Evolutionary conservation across 371 early-diverging fungal species (phyloP).

Genomic region (Basidiobolus heterosporus): DNA sequence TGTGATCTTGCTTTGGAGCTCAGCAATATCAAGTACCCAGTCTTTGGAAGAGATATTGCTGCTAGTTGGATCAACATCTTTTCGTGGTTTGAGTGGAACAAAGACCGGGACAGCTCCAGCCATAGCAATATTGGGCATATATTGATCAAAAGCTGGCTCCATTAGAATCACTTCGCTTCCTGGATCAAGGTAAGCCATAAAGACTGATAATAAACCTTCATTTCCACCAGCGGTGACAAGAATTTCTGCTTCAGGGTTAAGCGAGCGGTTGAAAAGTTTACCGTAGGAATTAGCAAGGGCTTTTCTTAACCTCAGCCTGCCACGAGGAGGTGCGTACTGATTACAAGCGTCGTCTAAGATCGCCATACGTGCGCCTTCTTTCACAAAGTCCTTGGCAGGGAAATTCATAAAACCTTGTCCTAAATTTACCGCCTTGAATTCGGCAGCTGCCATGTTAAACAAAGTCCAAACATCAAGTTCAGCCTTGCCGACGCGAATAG

Average conservation of each 20-base stretch:
- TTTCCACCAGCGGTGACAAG: constrained; percentile 85
- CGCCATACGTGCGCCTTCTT: constrained; percentile 59
- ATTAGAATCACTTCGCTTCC: constrained; percentile 82
- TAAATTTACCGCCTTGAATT: constrained; percentile 79
- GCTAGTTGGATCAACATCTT: constrained; percentile 29
- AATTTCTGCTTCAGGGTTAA: constrained; percentile 71
- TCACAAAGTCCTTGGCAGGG: constrained; percentile 72
- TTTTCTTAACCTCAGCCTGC: constrained; percentile 30
- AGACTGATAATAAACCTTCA: constrained; percentile 37
- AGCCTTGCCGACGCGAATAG: background rate
- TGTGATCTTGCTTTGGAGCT: constrained; percentile 62
- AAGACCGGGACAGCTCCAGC: constrained; percentile 77
- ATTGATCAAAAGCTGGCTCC: constrained; percentile 90
- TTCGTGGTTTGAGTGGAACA: constrained; percentile 52
- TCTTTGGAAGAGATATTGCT: constrained; percentile 25
- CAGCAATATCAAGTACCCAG: constrained; percentile 74
- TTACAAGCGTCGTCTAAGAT: constrained; percentile 41
- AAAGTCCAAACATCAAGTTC: constrained; percentile 63
- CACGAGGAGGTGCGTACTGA: constrained; percentile 76
- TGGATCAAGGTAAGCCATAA: constrained; percentile 27
- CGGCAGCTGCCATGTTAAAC: constrained; percentile 69
- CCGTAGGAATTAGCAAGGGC: constrained; percentile 64
- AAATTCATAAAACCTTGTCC: constrained; percentile 88
- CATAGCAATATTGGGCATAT: constrained; percentile 73
- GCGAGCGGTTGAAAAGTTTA: constrained; percentile 33